Percentiles rank a stretch among this genome's conserved stretches.
Conservation (phyloP, 495 filamentous ascomycete genomes). For the Extremus antarcticus region DNA sequence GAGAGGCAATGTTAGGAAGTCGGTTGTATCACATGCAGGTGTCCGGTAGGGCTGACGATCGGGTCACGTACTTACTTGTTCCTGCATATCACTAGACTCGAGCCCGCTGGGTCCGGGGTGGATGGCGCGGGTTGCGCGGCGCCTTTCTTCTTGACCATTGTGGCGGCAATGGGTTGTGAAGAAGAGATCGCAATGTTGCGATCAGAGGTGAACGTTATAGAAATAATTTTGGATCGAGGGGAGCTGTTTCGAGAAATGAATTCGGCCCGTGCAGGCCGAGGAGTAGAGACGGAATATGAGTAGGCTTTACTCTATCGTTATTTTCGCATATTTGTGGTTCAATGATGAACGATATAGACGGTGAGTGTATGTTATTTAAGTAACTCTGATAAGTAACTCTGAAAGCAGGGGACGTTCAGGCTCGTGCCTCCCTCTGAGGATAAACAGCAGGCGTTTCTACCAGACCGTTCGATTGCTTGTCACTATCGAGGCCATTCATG, state of each 20-base stretch:
- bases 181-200: no score
- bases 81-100: conserved; percentile 56
- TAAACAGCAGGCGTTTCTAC: no score
- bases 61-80: conserved; percentile 49
- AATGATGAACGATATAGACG: no score
- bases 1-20: conserved; percentile 9
- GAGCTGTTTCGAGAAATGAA: not conserved
- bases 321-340: not conserved
- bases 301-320: not conserved
- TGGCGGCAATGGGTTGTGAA: not conserved
- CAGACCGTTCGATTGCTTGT: no score
- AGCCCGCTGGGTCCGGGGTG: conserved; percentile 31
- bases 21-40: not conserved
- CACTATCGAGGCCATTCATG: no score
- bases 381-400: no score
- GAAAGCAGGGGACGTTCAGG: no score
- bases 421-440: no score
- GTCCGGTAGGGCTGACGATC: not conserved
- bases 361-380: no score
- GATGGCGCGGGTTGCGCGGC: conserved; percentile 2
- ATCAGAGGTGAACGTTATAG: not conserved
- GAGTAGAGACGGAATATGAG: not conserved
- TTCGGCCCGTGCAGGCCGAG: not conserved
- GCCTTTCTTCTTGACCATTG: conserved; percentile 22
- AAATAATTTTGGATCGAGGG: not conserved